Percentiles rank a stretch among this genome's conserved stretches.
phyloP scores from a whole-genome alignment of 2,329 filamentous ascomycete genomes.

The Apiospora rasikravindrae region DNA sequence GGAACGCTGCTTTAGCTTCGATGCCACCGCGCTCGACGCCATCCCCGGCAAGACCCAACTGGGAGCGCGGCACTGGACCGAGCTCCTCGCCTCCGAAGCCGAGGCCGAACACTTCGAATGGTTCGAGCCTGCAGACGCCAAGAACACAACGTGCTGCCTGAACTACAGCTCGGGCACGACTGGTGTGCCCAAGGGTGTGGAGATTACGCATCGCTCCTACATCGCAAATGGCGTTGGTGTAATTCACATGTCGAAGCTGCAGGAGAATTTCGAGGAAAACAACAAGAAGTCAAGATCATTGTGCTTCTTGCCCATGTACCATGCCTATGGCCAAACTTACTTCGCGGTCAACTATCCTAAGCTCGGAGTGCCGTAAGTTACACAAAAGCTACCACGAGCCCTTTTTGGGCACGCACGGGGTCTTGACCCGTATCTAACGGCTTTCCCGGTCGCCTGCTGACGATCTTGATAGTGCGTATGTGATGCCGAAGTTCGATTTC shows the following conservation, averaged over 20 bases:
- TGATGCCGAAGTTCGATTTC: conserved; percentile 82
- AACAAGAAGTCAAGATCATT: conserved; percentile 51
- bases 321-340: conserved; percentile 74
- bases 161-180: conserved; percentile 85
- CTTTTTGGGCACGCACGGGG: not conserved
- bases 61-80: conserved; percentile 36
- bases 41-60: conserved; percentile 32
- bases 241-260: conserved; percentile 50
- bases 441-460: not conserved
- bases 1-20: conserved; percentile 68
- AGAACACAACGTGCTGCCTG: conserved; percentile 65
- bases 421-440: too few species aligned
- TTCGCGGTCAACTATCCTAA: conserved; percentile 66
- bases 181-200: conserved; percentile 82
- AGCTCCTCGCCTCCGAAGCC: conserved; percentile 32
- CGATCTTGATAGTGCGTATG: conserved; percentile 58
- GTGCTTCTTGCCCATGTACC: conserved; percentile 79
- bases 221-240: conserved; percentile 72
- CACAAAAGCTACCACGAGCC: not conserved
- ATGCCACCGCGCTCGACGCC: conserved; percentile 52
- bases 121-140: conserved; percentile 59
- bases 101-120: conserved; percentile 66
- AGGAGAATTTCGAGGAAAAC: conserved; percentile 54
- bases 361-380: conserved; percentile 53
- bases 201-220: conserved; percentile 79